Evolutionary conservation across 1,284 basidiomycete genomes (phyloP), one percentile per base, ranked within the genome.

Genomic region (Moniliella sp.): DNA sequence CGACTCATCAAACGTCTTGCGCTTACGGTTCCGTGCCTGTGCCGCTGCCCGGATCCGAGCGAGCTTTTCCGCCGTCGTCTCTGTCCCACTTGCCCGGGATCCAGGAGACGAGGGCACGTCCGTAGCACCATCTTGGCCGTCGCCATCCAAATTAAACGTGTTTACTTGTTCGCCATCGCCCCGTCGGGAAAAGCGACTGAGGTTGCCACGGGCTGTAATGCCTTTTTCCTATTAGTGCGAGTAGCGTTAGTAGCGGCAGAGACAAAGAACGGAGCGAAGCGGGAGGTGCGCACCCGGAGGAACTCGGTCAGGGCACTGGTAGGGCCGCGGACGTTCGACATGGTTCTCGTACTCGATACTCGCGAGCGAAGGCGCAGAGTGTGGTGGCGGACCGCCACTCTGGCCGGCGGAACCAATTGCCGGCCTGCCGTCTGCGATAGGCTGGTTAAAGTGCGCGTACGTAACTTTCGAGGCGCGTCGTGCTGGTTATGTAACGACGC

Each of bases 221-320:
- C 79, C 78, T 36, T 74, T 69, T 53, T 76, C 75, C 78, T 80
- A 45, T 4, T 25, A 27, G 25, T 18, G 26, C 25, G 34, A 15
- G 4, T 18, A 11, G 18, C 8, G 10, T 8, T 21, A 21, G 5
- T 7, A 9, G n/a, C 19, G 7, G 17, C 9, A 11, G 19, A 15
- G 13, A 12, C 27, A 4, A 4, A 12, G 3, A 18, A 17, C 11
- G 28, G 32, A 11, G n/a, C 34, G 28, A 21, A 4, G 26, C 15
- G 15, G 17, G 8, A 31, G 15, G 10, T 31, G 65, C 72, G 38
- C 42, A 82, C 83, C 46, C 74, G 72, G 12, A 94, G 67, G 57
- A 84, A 93, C 43, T 83, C 80, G 15, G 86, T 91, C 8, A 94
- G 64, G 0, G 86, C 86, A n/a, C n/a, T n/a, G n/a, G n/a, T n/a